A percentile compares a stretch with the other conserved stretches of the same genome.
Conservation (phyloP, 371 early-diverging fungal species). For the Entomophthora muscae region DNA sequence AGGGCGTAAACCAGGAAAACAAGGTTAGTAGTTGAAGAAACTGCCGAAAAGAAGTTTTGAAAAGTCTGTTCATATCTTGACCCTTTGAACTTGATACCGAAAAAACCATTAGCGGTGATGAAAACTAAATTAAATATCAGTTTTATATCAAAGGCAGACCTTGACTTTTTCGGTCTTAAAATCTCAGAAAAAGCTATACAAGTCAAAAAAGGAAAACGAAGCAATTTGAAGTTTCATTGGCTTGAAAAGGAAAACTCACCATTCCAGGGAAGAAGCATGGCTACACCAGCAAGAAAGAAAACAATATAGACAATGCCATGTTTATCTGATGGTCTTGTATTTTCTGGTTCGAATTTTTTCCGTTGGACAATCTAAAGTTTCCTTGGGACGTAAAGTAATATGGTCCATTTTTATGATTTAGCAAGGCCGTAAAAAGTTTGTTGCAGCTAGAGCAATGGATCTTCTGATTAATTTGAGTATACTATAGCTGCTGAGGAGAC, state of each 20-base stretch:
- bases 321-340: too few species aligned
- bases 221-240: too few species aligned
- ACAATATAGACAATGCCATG: slow-evolving; percentile 20
- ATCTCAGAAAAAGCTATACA: background rate
- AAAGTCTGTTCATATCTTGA: slow-evolving; percentile 39
- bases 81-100: slow-evolving; percentile 34
- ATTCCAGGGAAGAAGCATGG: slow-evolving; percentile 69
- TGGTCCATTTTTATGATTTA: too few species aligned
- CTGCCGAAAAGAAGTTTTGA: slow-evolving; percentile 57
- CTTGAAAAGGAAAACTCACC: slow-evolving; percentile 24
- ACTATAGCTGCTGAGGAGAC: too few species aligned
- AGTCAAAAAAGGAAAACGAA: too few species aligned
- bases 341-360: too few species aligned
- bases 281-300: slow-evolving; percentile 48
- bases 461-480: too few species aligned
- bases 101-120: slow-evolving; percentile 58
- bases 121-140: slow-evolving; percentile 26
- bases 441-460: too few species aligned
- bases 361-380: too few species aligned
- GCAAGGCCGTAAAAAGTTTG: too few species aligned
- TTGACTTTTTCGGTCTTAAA: background rate
- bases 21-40: slow-evolving; percentile 39
- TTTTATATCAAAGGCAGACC: background rate
- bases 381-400: too few species aligned
- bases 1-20: slow-evolving; percentile 30